These are phyloP conservation scores for Pleurotus cornucopiae DNA, from an alignment of 768 basidiomycete species.

Conservation along the genomic window DNA sequence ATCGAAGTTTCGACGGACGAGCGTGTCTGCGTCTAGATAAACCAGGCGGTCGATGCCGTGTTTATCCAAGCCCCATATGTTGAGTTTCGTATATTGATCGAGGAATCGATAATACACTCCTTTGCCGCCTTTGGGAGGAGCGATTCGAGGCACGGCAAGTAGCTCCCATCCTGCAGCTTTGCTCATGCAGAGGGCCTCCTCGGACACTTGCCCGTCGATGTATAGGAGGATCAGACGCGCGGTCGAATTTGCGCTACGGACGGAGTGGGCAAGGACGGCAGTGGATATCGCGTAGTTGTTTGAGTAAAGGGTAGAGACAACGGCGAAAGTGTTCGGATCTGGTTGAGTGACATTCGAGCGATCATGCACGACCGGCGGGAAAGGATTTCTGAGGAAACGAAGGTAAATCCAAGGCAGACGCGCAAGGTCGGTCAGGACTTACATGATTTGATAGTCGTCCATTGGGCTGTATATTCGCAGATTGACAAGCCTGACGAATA, in stretches of 20 bases:
- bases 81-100: constrained; percentile 42
- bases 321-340: constrained; percentile 12
- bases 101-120: constrained; percentile 29
- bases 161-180: constrained; percentile 34
- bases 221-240: constrained; percentile 24
- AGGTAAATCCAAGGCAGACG: background rate
- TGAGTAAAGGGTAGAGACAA: constrained; percentile 24
- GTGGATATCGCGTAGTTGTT: constrained; percentile 23
- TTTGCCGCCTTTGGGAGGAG: constrained; percentile 32
- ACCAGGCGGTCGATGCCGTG: constrained; percentile 26
- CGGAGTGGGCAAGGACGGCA: constrained; percentile 24
- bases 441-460: constrained; percentile 22
- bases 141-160: constrained; percentile 28
- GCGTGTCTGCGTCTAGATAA: constrained; percentile 40
- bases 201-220: constrained; percentile 28
- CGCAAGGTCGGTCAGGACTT: background rate
- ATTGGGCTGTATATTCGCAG: constrained; percentile 16
- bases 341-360: background rate
- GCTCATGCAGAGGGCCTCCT: constrained; percentile 32
- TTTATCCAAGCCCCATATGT: constrained; percentile 33
- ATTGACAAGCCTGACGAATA: too few relatives aligned
- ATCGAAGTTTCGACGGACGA: constrained; percentile 37
- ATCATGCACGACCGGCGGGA: constrained; percentile 14
- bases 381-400: constrained; percentile 9
- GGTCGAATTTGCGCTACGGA: constrained; percentile 18